Percentiles rank a stretch among this genome's conserved stretches.
Evolutionary conservation across 2,329 filamentous ascomycete species (phyloP).

Genomic region (Pestalotiopsis sp.): DNA sequence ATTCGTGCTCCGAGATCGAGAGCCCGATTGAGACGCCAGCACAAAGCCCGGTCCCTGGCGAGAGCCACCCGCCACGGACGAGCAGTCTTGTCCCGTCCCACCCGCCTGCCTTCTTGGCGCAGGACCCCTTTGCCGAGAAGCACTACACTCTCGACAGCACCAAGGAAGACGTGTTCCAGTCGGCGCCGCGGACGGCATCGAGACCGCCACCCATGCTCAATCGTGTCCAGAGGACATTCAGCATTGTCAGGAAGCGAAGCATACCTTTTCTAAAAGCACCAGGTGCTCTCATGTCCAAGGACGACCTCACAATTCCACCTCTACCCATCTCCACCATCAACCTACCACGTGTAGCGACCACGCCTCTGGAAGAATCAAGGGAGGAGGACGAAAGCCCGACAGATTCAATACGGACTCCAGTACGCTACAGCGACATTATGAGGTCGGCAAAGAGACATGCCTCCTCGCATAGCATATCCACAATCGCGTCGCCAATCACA

Average conservation of each 20-base stretch:
- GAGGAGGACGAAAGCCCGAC: slow-evolving; percentile 17
- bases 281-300: slow-evolving; percentile 37
- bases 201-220: slow-evolving; percentile 52
- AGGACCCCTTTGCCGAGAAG: slow-evolving; percentile 54
- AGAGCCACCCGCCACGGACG: slow-evolving; percentile 42
- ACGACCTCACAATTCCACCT: slow-evolving; percentile 31
- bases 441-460: slow-evolving; percentile 46
- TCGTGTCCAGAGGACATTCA: slow-evolving; percentile 51
- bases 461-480: slow-evolving; percentile 23
- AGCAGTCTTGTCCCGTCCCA: slow-evolving; percentile 41
- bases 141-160: slow-evolving; percentile 35
- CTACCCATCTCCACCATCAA: slow-evolving; percentile 32
- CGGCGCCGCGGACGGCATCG: slow-evolving; percentile 37
- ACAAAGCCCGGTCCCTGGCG: slow-evolving; percentile 22
- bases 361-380: slow-evolving; percentile 17
- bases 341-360: slow-evolving; percentile 23
- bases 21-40: slow-evolving; percentile 19
- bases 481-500: slow-evolving; percentile 25
- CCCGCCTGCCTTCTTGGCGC: slow-evolving; percentile 52
- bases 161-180: slow-evolving; percentile 26
- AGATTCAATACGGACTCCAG: slow-evolving; percentile 28
- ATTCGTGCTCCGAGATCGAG: slow-evolving; percentile 15
- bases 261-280: slow-evolving; percentile 42
- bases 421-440: slow-evolving; percentile 53
- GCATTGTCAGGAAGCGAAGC: slow-evolving; percentile 58